These are phyloP conservation scores for Aspergillus coremiiformis DNA, from an alignment of 495 filamentous ascomycete genomes.

Conservation along the genomic window DNA sequence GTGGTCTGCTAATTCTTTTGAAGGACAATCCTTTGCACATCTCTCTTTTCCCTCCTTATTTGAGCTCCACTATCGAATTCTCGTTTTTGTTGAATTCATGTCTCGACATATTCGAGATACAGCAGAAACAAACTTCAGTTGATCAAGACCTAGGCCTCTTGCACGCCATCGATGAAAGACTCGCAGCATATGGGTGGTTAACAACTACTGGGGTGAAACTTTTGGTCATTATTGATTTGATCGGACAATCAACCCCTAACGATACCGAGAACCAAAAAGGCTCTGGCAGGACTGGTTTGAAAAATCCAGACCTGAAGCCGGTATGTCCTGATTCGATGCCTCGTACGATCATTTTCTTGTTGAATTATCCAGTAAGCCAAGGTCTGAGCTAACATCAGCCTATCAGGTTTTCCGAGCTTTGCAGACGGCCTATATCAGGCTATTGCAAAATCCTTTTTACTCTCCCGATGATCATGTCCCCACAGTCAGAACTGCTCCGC, in stretches of 20 bases:
- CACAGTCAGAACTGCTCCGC: conserved; percentile 24
- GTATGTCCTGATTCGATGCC: conserved; percentile 33
- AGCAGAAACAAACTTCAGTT: conserved; percentile 56
- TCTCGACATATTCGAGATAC: conserved; percentile 87
- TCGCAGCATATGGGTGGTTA: conserved; percentile 89
- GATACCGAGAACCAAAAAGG: conserved; percentile 22
- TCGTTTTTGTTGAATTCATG: conserved; percentile 84
- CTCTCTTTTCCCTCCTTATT: conserved; percentile 71
- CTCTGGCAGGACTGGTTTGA: conserved; percentile 48
- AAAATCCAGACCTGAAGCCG: conserved; percentile 75
- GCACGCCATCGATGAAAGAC: conserved; percentile 84
- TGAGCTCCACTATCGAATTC: conserved; percentile 66
- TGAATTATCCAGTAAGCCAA: neutral
- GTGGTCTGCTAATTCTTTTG: conserved; percentile 5
- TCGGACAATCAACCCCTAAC: conserved; percentile 43
- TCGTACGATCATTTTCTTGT: neutral
- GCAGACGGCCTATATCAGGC: conserved; percentile 80
- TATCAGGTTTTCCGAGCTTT: conserved; percentile 76
- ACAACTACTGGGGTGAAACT: conserved; percentile 95
- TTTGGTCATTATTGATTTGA: conserved; percentile 80
- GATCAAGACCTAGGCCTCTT: conserved; percentile 85
- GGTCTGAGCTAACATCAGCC: conserved; percentile 1
- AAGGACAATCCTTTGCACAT: conserved; percentile 97
- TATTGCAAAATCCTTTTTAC: conserved; percentile 94
- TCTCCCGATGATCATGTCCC: conserved; percentile 76